These are phyloP conservation scores for Clonostachys sp. DNA, from an alignment of 2,329 filamentous ascomycete species.

Conservation along the genomic window DNA sequence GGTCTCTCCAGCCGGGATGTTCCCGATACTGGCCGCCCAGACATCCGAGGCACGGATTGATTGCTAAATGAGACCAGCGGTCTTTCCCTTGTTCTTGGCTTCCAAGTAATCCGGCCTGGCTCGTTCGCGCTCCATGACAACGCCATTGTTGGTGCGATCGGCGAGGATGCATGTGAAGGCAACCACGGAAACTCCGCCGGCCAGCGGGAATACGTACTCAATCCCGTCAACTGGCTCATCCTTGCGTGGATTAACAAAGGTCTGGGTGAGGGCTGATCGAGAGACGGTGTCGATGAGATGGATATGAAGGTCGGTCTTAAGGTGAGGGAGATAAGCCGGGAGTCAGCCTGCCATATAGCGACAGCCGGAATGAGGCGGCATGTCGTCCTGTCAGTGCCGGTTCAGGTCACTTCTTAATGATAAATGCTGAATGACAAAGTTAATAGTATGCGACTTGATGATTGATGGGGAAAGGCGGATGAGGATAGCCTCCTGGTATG, in stretches of 20 bases:
- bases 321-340: too few species aligned
- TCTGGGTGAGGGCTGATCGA: slow-evolving; percentile 36
- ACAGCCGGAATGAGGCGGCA: too few species aligned
- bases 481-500: too few species aligned
- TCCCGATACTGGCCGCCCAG: slow-evolving; percentile 65
- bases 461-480: too few species aligned
- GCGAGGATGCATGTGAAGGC: slow-evolving; percentile 62
- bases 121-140: slow-evolving; percentile 61
- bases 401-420: too few species aligned
- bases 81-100: slow-evolving; percentile 53
- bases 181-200: slow-evolving; percentile 67
- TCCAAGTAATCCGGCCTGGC: slow-evolving; percentile 55
- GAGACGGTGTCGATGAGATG: too few species aligned
- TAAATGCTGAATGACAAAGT: too few species aligned
- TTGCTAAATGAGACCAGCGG: slow-evolving; percentile 63
- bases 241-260: slow-evolving; percentile 53
- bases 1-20: slow-evolving; percentile 55
- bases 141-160: slow-evolving; percentile 52
- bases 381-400: too few species aligned
- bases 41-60: slow-evolving; percentile 55
- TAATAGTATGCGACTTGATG: too few species aligned
- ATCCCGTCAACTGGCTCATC: slow-evolving; percentile 33
- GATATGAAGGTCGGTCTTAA: too few species aligned
- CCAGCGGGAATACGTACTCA: slow-evolving; percentile 68
- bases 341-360: too few species aligned